These are phyloP conservation scores for Earliella scabrosa DNA, from an alignment of 1,284 basidiomycete species.

Conservation along the genomic window DNA sequence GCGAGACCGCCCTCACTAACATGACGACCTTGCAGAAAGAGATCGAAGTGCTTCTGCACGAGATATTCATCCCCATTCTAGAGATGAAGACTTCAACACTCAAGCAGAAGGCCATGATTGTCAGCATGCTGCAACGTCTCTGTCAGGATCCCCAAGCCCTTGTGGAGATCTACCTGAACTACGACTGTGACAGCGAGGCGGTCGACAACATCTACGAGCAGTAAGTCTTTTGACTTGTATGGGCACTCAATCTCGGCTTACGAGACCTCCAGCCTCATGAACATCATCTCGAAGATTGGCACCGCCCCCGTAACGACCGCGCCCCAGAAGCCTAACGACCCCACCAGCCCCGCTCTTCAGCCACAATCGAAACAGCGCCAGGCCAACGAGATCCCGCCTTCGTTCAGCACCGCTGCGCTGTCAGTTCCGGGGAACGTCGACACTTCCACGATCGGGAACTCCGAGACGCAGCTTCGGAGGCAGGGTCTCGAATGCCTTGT, in stretches of 20 bases:
- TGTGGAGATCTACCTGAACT: conserved; percentile 97
- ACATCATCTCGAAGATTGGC: conserved; percentile 91
- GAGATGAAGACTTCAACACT: conserved; percentile 98
- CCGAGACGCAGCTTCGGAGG: conserved; percentile 84
- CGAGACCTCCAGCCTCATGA: conserved; percentile 74
- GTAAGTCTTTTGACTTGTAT: conserved; percentile 46
- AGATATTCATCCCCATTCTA: conserved; percentile 98
- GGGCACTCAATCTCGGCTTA: not conserved
- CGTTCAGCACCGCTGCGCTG: conserved; percentile 71
- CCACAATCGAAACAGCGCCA: conserved; percentile 56
- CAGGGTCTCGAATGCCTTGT: conserved; percentile 93
- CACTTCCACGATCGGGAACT: conserved; percentile 65
- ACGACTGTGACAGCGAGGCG: conserved; percentile 94
- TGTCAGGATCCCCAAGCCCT: conserved; percentile 95
- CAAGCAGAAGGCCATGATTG: conserved; percentile 91
- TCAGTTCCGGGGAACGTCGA: conserved; percentile 71
- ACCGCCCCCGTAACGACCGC: conserved; percentile 62
- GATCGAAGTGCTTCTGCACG: conserved; percentile 96
- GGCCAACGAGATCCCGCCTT: conserved; percentile 53
- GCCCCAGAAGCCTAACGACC: conserved; percentile 56
- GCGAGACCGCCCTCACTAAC: too few relatives aligned
- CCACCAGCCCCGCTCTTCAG: conserved; percentile 60
- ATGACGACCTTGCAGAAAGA: conserved; percentile 91
- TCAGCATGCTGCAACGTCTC: conserved; percentile 84
- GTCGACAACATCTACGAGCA: conserved; percentile 97